Percentiles rank a stretch among this genome's conserved stretches.
Conservation (phyloP, 2,329 filamentous ascomycete species). For the Cladophialophora chaetospira region DNA sequence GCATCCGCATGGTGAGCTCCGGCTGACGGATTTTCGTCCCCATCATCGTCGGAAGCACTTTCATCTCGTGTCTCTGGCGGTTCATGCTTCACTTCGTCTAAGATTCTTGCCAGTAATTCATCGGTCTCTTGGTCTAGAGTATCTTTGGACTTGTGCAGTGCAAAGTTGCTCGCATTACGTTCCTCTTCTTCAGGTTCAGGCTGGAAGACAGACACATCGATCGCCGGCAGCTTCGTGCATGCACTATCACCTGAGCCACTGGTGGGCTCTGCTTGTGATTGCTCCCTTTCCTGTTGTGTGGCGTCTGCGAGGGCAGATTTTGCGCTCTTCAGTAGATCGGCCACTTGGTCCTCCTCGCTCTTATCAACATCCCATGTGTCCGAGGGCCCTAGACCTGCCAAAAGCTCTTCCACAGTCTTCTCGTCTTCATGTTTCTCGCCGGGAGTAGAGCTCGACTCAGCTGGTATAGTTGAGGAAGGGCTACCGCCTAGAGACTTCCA, state of each 20-base stretch:
- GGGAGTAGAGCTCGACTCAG: neutral
- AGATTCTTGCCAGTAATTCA: conserved; percentile 35
- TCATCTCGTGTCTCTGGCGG: conserved; percentile 14
- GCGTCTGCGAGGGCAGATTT: conserved; percentile 25
- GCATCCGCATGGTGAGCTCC: neutral
- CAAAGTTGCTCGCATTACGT: conserved; percentile 16
- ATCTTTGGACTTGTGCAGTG: conserved; percentile 11
- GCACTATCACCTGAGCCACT: neutral
- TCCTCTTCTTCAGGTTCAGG: conserved; percentile 22
- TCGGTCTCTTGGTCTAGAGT: conserved; percentile 34
- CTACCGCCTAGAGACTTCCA: conserved; percentile 29
- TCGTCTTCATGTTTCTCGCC: conserved; percentile 29
- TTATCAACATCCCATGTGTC: conserved; percentile 32
- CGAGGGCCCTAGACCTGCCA: conserved; percentile 37
- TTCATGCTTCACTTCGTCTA: conserved; percentile 35
- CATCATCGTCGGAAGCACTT: neutral
- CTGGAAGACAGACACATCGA: conserved; percentile 31
- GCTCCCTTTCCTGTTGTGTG: conserved; percentile 4
- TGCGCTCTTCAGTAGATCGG: conserved; percentile 34
- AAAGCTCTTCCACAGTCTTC: conserved; percentile 37
- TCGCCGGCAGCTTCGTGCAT: conserved; percentile 11
- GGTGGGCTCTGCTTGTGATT: conserved; percentile 9
- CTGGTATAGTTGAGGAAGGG: neutral
- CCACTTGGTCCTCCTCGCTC: conserved; percentile 33
- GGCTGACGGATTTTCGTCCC: conserved; percentile 2